Conservation (phyloP, 441 rosid species). For the Erodium texanum region DNA sequence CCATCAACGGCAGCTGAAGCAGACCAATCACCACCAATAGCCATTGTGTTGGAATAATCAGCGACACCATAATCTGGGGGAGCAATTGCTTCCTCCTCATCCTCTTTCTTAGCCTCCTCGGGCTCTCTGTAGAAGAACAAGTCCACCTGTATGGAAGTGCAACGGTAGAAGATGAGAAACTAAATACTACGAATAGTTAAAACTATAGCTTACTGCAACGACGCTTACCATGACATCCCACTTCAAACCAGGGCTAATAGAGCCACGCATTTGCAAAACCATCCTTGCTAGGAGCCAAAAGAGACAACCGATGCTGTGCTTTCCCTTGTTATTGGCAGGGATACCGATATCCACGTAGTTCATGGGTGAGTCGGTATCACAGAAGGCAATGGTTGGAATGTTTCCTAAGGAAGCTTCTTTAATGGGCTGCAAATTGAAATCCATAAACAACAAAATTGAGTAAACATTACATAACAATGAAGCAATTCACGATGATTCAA, state of each 20-base stretch:
- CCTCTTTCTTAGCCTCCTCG: conserved; percentile 58
- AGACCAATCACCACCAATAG: not conserved
- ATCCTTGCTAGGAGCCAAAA: conserved; percentile 96
- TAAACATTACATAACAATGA: not conserved
- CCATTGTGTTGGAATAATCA: not conserved
- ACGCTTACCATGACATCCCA: conserved; percentile 90
- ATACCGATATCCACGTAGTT: conserved; percentile 78
- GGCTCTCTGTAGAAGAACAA: conserved; percentile 30
- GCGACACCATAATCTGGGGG: conserved; percentile 30
- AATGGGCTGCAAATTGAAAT: conserved; percentile 50
- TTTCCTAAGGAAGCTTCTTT: conserved; percentile 92
- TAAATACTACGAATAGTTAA: not conserved
- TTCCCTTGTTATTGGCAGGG: conserved; percentile 93
- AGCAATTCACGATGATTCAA: too few species aligned
- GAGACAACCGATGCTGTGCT: conserved; percentile 89
- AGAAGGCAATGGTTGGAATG: conserved; percentile 86
- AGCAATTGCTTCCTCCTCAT: conserved; percentile 54
- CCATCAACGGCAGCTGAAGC: conserved; percentile 23
- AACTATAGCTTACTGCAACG: too few species aligned
- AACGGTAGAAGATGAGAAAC: not conserved
- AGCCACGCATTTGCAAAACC: conserved; percentile 96
- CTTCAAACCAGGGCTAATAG: conserved; percentile 52
- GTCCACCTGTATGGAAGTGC: conserved; percentile 46
- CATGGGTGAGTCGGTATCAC: conserved; percentile 95
- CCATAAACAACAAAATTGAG: not conserved